phyloP scores from a whole-genome alignment of 176 grass and related monocot species.

The Areca catechu region DNA sequence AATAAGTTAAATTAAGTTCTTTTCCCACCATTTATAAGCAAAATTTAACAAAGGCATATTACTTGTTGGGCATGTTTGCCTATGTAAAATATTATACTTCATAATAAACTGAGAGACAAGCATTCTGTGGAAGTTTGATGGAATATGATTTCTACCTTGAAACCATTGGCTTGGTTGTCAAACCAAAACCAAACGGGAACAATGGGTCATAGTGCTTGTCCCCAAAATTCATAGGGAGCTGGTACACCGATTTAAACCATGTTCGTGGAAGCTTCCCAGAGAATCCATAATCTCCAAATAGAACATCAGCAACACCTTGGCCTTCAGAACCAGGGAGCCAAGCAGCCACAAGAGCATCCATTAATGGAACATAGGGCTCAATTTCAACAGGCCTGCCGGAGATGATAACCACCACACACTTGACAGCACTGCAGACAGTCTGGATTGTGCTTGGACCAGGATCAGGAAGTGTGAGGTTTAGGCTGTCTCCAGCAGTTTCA shows the following conservation, averaged over 20 bases:
- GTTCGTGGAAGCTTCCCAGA: conserved; percentile 59
- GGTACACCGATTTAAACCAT: conserved; percentile 81
- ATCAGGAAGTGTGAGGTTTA: conserved; percentile 65
- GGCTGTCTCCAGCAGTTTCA: conserved; percentile 63
- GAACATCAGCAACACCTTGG: conserved; percentile 67
- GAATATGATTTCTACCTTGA: conserved; percentile 36
- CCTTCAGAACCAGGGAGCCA: conserved; percentile 92
- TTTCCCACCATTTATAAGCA: too few relatives aligned
- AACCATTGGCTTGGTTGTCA: conserved; percentile 40
- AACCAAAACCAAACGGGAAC: conserved; percentile 78
- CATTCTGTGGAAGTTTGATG: not conserved
- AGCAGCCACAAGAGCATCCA: conserved; percentile 88
- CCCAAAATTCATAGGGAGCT: conserved; percentile 80
- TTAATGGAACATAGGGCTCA: conserved; percentile 59
- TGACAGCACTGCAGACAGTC: conserved; percentile 54
- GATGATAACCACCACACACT: conserved; percentile 71
- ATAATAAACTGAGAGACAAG: not conserved
- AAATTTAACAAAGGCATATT: too few relatives aligned
- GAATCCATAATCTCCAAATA: conserved; percentile 86
- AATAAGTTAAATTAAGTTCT: too few relatives aligned
- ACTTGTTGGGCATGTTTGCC: too few relatives aligned
- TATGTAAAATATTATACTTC: too few relatives aligned
- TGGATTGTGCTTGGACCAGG: conserved; percentile 70
- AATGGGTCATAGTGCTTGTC: conserved; percentile 76
- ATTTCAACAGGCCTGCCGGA: conserved; percentile 75